A percentile compares a stretch with the other conserved stretches of the same genome.
Conservation (phyloP, 192 early-diverging fungal genomes). For the Entrophospora sp. region DNA sequence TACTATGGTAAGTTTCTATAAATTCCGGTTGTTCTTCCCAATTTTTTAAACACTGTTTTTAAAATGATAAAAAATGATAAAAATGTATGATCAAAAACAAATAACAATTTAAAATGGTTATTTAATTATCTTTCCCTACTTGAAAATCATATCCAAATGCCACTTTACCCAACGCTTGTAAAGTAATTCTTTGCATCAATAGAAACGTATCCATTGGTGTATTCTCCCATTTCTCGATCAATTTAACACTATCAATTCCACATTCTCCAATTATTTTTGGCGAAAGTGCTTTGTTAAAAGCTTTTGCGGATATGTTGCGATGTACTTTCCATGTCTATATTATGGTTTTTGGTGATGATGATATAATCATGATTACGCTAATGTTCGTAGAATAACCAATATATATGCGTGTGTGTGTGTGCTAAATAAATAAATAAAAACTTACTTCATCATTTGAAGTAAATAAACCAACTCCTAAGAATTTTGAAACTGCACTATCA, state of each 20-base stretch:
- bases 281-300: not conserved
- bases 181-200: not conserved
- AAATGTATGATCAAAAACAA: not conserved
- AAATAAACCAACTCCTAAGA: not conserved
- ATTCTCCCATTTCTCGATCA: not conserved
- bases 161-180: not conserved
- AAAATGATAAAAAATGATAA: not conserved
- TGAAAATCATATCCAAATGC: not conserved
- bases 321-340: not conserved
- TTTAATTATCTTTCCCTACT: not conserved
- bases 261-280: not conserved
- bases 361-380: not conserved
- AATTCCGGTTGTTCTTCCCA: not conserved
- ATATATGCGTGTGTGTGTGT: too few relatives aligned
- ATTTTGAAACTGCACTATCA: not conserved
- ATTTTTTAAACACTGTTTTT: not conserved
- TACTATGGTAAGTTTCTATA: not conserved
- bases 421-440: too few relatives aligned
- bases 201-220: not conserved
- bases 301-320: not conserved
- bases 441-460: not conserved
- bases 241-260: not conserved
- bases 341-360: not conserved
- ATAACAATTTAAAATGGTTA: not conserved
- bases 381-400: too few relatives aligned